Conservation (phyloP, 228 moss, liverwort and hornwort genomes). For the Sphagnum fallax region DNA sequence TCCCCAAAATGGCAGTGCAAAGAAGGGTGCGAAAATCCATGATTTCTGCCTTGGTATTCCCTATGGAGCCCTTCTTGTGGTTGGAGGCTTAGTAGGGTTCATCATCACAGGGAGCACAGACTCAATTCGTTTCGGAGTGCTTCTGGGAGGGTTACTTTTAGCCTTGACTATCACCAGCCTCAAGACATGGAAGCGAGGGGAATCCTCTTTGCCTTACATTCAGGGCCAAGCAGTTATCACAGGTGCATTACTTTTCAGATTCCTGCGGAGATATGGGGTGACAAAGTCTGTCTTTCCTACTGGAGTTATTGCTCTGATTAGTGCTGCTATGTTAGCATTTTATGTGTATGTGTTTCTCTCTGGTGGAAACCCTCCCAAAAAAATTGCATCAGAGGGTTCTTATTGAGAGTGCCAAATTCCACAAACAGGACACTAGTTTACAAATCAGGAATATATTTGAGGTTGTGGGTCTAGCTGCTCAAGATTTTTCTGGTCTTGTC, state of each 20-base stretch:
- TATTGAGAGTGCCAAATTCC: too few species aligned
- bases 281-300: conserved; percentile 72
- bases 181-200: conserved; percentile 86
- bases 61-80: conserved; percentile 60
- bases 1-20: conserved; percentile 25
- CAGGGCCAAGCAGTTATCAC: conserved; percentile 84
- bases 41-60: conserved; percentile 98
- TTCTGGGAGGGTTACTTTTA: conserved; percentile 74
- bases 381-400: conserved; percentile 2
- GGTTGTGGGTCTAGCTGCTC: too few species aligned
- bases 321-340: conserved; percentile 88
- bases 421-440: too few species aligned
- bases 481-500: too few species aligned
- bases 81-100: conserved; percentile 82
- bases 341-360: conserved; percentile 79
- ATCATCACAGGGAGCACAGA: conserved; percentile 69
- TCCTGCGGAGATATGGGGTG: conserved; percentile 39
- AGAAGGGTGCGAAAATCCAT: conserved; percentile 78
- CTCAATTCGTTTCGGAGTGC: conserved; percentile 85
- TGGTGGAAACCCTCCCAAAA: conserved; percentile 94
- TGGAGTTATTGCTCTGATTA: conserved; percentile 54
- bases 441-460: too few species aligned
- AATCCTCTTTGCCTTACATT: conserved; percentile 66
- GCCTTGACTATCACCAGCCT: conserved; percentile 80
- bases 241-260: conserved; percentile 65